Base-by-base conservation (phyloP, 2,329 filamentous ascomycete species). In the Teratosphaeriaceae sp. region DNA sequence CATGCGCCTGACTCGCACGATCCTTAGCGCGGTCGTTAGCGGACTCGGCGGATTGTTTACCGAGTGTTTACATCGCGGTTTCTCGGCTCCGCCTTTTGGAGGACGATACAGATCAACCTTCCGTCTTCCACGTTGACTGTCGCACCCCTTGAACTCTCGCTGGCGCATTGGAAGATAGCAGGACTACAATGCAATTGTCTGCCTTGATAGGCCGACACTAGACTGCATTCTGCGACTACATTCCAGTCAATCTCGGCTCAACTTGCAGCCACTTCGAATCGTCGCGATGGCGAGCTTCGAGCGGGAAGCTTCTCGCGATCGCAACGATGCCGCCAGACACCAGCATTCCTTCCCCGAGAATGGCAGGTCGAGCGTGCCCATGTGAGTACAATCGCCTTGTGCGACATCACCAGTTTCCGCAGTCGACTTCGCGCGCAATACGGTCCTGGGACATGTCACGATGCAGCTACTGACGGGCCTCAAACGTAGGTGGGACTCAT, bases 401-500 rank as follows among this genome's bases (percentile, higher is more conserved):
- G n/a, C 34, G 3, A 41, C 35, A 37, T 22, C 19, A 33, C 20
- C 22, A 29, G 20, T 23, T n/a, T n/a, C 35, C 26, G 29, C 24
- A n/a, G n/a, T n/a, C n/a, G n/a, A n/a, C n/a, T n/a, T n/a, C n/a
- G n/a, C n/a, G n/a, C n/a, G n/a, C n/a, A n/a, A n/a, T n/a, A n/a
- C n/a, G n/a, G n/a, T n/a, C n/a, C n/a, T n/a, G n/a, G n/a, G 15
- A 49, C 31, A 55, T 55, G 22, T 40, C 51, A 54, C 46, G 41
- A 58, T 57, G 56, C 48, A 50, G 16, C 50, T 57, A 55, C 68
- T 72, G 55, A 72, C 65, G 13, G 52, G 53, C 29, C 53, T 57
- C 48, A 61, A 65, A 61, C 62, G 57, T 60, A 87, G 92, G 92
- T 98, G 92, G 92, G 92, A 98, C 65, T 95, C 88, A 70, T 94